Base-by-base conservation (phyloP, 768 basidiomycete species). In the Boletus bicolor region DNA sequence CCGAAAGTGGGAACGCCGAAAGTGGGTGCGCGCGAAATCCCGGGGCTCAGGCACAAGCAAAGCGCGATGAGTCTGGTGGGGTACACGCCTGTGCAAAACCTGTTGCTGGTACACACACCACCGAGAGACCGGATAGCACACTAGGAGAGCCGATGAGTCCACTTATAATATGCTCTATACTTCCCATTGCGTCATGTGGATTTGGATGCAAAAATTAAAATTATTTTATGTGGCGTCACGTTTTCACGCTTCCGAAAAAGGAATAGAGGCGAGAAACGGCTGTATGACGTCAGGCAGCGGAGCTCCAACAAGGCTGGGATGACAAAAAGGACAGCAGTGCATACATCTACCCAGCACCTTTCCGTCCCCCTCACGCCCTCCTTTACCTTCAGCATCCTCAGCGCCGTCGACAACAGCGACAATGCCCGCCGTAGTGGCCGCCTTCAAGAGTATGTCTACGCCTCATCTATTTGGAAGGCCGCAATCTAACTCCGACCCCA, bases 381-480 rank as follows among this genome's bases (percentile, higher is more conserved):
- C 42, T 39, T 39, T 15, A 6, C 45, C 9, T 28, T 35, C 43
- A 17, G 3, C 57, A 3, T 52, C 60, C 9, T 37, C 56, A 8
- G 4, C 56, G 32, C 38, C 55, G 37, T 54, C 56, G 43, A 58
- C 60, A 37, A n/a, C 48, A 37, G 24, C 11, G 28, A 61, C 58
- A 48, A 88, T 88, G 87, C 85, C 86, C 58, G 79, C 79, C 55
- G 87, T 92, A 50, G 87, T 94, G 64, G 85, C 93, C 73, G 87
- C 88, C 21, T 90, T 94, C 77, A 94, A 93, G 79, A 93, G 91
- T 92, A 69, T 39, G 79, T 73, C 32, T 39, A 11, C 42, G 24
- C 35, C 15, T 11, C 41, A 38, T 49, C 51, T 41, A 30, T 61
- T 57, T 49, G 7, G 41, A 56, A 19, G 28, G 26, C 53, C 54